A percentile compares a stretch with the other conserved stretches of the same genome.
Conservation (phyloP, 179 eudicot genomes). For the Dionaea muscipula region DNA sequence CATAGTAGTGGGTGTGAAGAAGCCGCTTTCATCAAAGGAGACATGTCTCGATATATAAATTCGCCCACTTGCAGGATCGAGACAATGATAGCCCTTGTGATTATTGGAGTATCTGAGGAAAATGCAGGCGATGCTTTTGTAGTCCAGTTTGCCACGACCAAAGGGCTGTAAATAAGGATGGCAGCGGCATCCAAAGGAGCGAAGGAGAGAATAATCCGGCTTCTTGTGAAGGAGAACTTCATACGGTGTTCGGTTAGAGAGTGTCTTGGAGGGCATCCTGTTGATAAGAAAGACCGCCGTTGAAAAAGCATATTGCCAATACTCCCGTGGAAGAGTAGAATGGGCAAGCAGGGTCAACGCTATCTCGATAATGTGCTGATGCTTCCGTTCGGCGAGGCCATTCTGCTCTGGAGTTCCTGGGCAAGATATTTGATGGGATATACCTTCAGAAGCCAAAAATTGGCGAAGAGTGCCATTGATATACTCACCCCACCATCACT, state of each 20-base stretch:
- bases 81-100: background rate
- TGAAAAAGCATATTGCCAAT: background rate
- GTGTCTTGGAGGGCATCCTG: background rate
- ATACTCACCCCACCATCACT: conserved; percentile 5
- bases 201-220: background rate
- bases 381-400: background rate
- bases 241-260: background rate
- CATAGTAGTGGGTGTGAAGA: too few species aligned
- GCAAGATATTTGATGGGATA: background rate
- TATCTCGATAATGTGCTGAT: background rate
- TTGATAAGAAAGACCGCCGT: background rate
- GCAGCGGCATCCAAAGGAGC: background rate
- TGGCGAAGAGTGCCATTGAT: background rate
- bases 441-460: background rate
- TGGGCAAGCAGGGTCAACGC: background rate
- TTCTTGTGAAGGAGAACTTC: background rate
- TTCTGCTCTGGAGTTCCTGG: background rate
- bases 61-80: background rate
- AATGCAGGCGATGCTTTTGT: background rate
- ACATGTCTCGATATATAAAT: background rate
- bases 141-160: background rate
- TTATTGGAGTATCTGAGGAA: background rate
- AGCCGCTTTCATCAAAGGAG: background rate
- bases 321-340: background rate
- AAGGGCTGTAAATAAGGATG: background rate